Percentiles rank a stretch among this genome's conserved stretches.
phyloP scores from a whole-genome alignment of 352 stramenopile genomes.

The Phytophthora megakarya region DNA sequence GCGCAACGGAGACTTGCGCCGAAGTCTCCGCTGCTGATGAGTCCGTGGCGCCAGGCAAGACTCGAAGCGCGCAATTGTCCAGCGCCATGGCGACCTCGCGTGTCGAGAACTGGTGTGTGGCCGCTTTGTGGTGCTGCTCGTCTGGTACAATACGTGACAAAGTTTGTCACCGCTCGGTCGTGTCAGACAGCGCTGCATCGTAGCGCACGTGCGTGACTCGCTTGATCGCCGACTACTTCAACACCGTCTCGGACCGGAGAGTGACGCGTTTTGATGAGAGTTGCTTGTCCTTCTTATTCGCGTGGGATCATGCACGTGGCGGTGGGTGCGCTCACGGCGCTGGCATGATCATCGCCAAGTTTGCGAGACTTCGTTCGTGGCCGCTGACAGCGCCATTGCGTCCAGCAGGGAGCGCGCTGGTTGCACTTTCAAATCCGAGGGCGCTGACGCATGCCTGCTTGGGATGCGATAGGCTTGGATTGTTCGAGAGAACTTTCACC shows the following conservation, averaged over 20 bases:
- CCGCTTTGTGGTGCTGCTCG: constrained; percentile 4
- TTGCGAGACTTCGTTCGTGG: constrained; percentile 6
- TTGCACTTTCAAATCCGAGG: constrained; percentile 32
- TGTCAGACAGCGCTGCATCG: constrained; percentile 14
- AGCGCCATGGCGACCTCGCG: background rate
- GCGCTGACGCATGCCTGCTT: constrained; percentile 23
- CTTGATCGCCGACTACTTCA: constrained; percentile 15
- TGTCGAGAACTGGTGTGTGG: background rate
- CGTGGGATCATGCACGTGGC: constrained; percentile 21
- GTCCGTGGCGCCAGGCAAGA: too few relatives aligned
- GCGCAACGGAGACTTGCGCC: constrained; percentile 14
- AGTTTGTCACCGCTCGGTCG: constrained; percentile 2
- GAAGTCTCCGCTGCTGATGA: constrained; percentile 35
- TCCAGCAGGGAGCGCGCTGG: constrained; percentile 20
- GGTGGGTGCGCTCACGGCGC: constrained; percentile 16
- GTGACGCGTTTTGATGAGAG: constrained; percentile 12
- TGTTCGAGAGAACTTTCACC: constrained; percentile 11
- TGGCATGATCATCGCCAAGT: constrained; percentile 1
- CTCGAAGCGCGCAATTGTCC: constrained; percentile 5
- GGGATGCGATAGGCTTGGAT: constrained; percentile 9
- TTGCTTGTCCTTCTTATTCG: constrained; percentile 28
- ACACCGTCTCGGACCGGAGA: constrained; percentile 8
- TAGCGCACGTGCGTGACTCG: constrained; percentile 22
- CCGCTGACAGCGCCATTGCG: constrained; percentile 8
- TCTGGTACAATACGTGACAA: background rate